phyloP scores from a whole-genome alignment of 2,329 filamentous ascomycete species.

The Colletotrichum sp. region DNA sequence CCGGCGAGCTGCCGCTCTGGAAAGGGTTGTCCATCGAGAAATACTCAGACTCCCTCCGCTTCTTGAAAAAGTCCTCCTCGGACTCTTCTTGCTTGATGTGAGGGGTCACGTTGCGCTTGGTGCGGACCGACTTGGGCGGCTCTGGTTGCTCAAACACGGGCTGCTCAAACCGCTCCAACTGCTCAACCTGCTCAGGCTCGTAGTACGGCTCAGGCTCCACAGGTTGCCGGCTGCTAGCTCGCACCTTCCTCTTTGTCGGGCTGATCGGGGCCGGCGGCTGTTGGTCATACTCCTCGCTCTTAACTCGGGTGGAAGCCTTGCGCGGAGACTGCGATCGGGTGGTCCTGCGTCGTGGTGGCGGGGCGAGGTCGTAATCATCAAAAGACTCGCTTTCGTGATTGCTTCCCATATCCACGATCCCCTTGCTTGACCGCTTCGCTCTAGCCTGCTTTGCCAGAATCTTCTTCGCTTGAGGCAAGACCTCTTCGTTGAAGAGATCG shows the following conservation, averaged over 20 bases:
- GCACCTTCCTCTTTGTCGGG: slow-evolving; percentile 59
- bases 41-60: slow-evolving; percentile 45
- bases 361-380: slow-evolving; percentile 62
- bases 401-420: slow-evolving; percentile 74
- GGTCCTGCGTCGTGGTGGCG: slow-evolving; percentile 52
- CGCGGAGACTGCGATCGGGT: slow-evolving; percentile 61
- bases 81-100: slow-evolving; percentile 56
- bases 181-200: slow-evolving; percentile 33
- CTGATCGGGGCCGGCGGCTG: slow-evolving; percentile 36
- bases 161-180: slow-evolving; percentile 24
- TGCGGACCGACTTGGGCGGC: slow-evolving; percentile 45
- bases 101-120: slow-evolving; percentile 57
- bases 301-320: slow-evolving; percentile 57
- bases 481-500: slow-evolving; percentile 79
- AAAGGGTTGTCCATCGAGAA: slow-evolving; percentile 92
- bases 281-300: slow-evolving; percentile 56
- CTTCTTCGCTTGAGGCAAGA: slow-evolving; percentile 79
- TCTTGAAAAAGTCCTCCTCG: slow-evolving; percentile 48
- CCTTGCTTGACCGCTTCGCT: slow-evolving; percentile 85
- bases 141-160: slow-evolving; percentile 34
- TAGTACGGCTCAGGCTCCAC: slow-evolving; percentile 55
- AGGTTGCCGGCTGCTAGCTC: slow-evolving; percentile 59
- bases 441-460: slow-evolving; percentile 76
- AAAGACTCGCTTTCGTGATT: slow-evolving; percentile 69
- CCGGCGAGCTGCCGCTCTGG: slow-evolving; percentile 80